phyloP scores from a whole-genome alignment of 805 yeast species.

The Hanseniaspora jakobsenii region DNA sequence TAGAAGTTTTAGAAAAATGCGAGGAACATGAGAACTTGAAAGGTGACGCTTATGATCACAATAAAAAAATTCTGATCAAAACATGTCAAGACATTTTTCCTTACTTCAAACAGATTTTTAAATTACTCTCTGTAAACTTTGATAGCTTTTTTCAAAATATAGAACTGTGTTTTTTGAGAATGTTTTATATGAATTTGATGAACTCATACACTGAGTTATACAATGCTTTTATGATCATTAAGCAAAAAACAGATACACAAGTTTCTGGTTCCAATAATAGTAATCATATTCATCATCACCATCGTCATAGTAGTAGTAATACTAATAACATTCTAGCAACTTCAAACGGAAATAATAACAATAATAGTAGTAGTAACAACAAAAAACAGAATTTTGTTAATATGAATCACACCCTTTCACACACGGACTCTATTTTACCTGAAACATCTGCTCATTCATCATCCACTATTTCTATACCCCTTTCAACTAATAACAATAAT shows the following conservation, averaged over 20 bases:
- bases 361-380: no score
- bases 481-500: no score
- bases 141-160: constrained; percentile 39
- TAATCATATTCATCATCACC: no score
- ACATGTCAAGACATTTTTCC: constrained; percentile 30
- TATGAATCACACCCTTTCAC: no score
- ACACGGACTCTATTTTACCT: no score
- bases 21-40: constrained; percentile 31
- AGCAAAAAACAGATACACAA: constrained; percentile 17
- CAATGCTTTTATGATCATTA: constrained; percentile 44
- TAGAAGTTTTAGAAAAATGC: constrained; percentile 42
- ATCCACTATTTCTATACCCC: no score
- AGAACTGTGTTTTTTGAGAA: constrained; percentile 53
- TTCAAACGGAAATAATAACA: no score
- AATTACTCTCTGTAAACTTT: constrained; percentile 38
- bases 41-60: constrained; percentile 20
- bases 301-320: no score
- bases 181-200: constrained; percentile 47
- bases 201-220: constrained; percentile 56
- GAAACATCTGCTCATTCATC: no score
- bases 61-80: constrained; percentile 30
- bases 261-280: not conserved
- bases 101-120: constrained; percentile 43
- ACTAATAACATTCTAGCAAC: no score
- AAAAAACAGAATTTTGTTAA: no score